Evolutionary conservation across 2,329 filamentous ascomycete species (phyloP), one percentile per base, ranked within the genome.

Genomic region (Pyrenophora teres): DNA sequence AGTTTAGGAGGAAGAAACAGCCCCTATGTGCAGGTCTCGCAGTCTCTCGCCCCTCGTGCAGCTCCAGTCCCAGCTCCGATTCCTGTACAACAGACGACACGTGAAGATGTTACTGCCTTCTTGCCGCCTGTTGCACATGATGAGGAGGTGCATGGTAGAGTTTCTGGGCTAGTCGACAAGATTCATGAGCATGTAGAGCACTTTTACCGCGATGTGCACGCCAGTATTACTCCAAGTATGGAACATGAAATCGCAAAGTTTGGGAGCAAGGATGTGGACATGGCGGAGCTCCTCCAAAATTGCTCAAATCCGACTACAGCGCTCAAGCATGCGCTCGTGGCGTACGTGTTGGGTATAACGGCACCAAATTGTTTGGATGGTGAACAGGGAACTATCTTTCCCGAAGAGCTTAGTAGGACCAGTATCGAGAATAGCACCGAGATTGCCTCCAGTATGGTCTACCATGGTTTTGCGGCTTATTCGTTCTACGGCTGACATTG

Each of bases 161-260:
- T 69, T 1, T 45, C 61, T 1, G 50, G 32, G 7, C 42, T 73
- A 19, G 71, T 73, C 43, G 56, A 43, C 18, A 54, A 63, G 36
- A 56, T 71, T 13, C 65, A 70, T 15, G 46, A 49, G 6, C 69
- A 71, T 44, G 52, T 73, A 33, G 65, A 71, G 13, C 63, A 45
- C 6, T 71, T 65, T 44, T 73, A 73, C 46, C 66, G 71, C 40
- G 68, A 73, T 38, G 65, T 70, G 4, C 65, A 72, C 41, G 69
- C 68, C 13, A 65, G 59, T 31, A 67, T 72, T 9, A 72, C 69
- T 13, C 63, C 68, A 2, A 70, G 61, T 32, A 70, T 73, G 66
- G 62, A 68, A 31, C 44, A 42, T 6, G 68, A 62, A n/a, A 54
- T 72, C n/a, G 50, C 58, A 1, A 46, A 52, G 12, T 73, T 72